phyloP scores from a whole-genome alignment of 495 filamentous ascomycete genomes.

The Annulohypoxylon stygium region DNA sequence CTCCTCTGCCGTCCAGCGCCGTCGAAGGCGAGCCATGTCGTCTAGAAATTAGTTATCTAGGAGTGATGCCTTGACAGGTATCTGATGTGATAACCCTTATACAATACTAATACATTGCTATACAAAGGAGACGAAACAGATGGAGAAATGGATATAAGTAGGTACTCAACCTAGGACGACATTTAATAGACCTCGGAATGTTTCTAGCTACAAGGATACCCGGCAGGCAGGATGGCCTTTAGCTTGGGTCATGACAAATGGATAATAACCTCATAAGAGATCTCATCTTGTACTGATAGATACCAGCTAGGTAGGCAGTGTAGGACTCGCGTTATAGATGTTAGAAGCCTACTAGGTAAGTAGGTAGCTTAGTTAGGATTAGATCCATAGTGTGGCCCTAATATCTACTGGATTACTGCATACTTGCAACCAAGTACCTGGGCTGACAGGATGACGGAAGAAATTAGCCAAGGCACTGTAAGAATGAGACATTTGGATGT shows the following conservation, averaged over 20 bases:
- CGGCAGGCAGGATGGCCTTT: not conserved
- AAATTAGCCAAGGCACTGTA: conserved; percentile 2
- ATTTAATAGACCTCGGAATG: not conserved
- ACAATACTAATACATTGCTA: not conserved
- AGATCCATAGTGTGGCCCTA: not conserved
- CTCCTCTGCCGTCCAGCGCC: conserved; percentile 13
- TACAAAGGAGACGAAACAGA: not conserved
- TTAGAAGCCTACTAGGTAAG: no score
- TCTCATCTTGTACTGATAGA: not conserved
- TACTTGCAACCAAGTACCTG: not conserved
- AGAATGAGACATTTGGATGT: conserved; percentile 6
- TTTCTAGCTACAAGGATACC: not conserved
- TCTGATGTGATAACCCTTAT: not conserved
- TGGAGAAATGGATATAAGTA: not conserved
- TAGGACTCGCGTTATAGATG: not conserved
- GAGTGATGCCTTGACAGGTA: not conserved
- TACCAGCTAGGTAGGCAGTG: not conserved
- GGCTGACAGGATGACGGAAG: conserved; percentile 12
- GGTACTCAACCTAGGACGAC: not conserved
- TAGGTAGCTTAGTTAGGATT: not conserved
- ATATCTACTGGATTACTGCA: not conserved
- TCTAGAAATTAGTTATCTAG: not conserved
- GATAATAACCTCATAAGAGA: conserved; percentile 4
- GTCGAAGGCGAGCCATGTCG: conserved; percentile 13
- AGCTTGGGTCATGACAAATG: not conserved